Base-by-base conservation (phyloP, 2,329 filamentous ascomycete species). In the Sphaerulina populicola region DNA sequence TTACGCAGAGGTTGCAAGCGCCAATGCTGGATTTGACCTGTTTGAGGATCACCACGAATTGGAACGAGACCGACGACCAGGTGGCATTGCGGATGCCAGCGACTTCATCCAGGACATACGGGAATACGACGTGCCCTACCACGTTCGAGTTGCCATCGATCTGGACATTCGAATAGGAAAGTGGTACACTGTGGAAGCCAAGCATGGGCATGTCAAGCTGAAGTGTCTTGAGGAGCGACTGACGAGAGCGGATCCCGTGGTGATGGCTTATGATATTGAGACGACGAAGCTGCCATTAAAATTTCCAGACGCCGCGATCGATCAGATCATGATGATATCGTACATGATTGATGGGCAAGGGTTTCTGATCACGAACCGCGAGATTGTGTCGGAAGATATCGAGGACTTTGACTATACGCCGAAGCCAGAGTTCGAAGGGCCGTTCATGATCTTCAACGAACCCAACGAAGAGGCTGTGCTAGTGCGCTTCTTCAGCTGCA, bases 291-390 rank as follows among this genome's bases (percentile, higher is more conserved):
- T 93, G 12, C 93, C 94, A 1, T 75, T 98, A 49, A 98, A 98
- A 69, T 98, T 98, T 62, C 94, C 93, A 23, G 94, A 98, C 66
- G 84, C 93, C 1, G 80, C 89, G 3, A 84, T 95, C 57, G 93
- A 98, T 71, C 91, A 95, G 68, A 85, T 98, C 65, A 98, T 98
- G 90, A 98, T 98, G 93, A 91, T 98, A 68, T 98, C 94, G 30
- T 98, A 98, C 74, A 98, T 98, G 94, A 97, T 98, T 63, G 93
- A 98, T 62, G 94, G 93, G 0, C 90, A 95, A 70, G 93, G 93
- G 4, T 98, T 97, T 62, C 76, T 98, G 33, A 97, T 98, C 69
- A 98, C 93, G 4, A 98, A 98, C 66, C 82, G 94, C 63, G 90
- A 97, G 66, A 94, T 98, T 54, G 89, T 98, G 8, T 95, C 91